Conservation (phyloP, 192 early-diverging fungal genomes). For the Backusella westeae region DNA sequence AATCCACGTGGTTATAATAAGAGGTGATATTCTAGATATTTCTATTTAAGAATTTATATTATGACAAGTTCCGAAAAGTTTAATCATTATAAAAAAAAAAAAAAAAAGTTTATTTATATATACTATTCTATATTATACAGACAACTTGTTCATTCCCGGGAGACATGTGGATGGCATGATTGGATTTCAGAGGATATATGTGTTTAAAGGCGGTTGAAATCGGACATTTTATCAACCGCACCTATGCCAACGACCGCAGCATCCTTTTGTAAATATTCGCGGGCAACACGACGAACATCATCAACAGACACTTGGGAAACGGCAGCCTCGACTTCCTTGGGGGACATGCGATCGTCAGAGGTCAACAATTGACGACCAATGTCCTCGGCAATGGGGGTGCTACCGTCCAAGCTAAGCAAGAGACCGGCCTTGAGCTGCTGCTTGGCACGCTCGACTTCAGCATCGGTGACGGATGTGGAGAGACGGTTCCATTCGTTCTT, state of each 20-base stretch:
- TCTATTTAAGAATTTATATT: neutral
- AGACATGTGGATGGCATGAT: neutral
- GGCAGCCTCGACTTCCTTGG: conserved; percentile 83
- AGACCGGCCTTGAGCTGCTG: conserved; percentile 97
- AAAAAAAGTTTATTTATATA: conserved; percentile 1
- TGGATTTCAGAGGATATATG: neutral
- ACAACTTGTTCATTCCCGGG: neutral
- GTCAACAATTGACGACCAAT: conserved; percentile 97
- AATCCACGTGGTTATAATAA: conserved; percentile 3
- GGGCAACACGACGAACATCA: conserved; percentile 85
- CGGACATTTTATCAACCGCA: conserved; percentile 83
- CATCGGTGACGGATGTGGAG: conserved; percentile 77
- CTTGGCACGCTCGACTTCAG: conserved; percentile 96
- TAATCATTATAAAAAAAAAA: neutral
- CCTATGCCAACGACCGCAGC: conserved; percentile 80
- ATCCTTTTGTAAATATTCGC: conserved; percentile 86
- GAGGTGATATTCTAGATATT: neutral
- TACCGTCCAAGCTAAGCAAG: conserved; percentile 89
- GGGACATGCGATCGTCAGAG: conserved; percentile 86
- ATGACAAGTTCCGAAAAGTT: neutral
- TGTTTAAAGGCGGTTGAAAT: conserved; percentile 66
- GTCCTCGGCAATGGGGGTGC: conserved; percentile 94
- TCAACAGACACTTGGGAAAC: conserved; percentile 83
- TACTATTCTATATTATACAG: neutral
- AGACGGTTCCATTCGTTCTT: conserved; percentile 94